A percentile compares a stretch with the other conserved stretches of the same genome.
Conservation (phyloP, 257 asterid genomes). For the Jacaranda mimosifolia region DNA sequence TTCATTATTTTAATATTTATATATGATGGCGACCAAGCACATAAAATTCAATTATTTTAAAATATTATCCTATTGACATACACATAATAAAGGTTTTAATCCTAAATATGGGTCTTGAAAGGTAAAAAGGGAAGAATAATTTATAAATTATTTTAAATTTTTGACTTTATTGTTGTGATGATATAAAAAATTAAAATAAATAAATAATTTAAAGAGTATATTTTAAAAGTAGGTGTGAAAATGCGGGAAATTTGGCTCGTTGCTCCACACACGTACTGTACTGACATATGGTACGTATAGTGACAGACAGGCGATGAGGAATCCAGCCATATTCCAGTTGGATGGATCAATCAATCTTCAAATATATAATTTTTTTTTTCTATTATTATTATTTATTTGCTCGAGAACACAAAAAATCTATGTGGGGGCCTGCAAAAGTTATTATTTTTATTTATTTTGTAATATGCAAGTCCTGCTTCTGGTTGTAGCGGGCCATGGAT, state of each 20-base stretch:
- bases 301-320: neutral
- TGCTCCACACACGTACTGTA: neutral
- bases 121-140: too few relatives aligned
- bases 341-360: conserved; percentile 19
- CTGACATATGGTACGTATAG: neutral
- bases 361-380: neutral
- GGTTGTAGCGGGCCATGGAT: neutral
- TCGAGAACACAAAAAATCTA: neutral
- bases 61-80: too few relatives aligned
- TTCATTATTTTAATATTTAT: too few relatives aligned
- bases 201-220: neutral
- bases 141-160: too few relatives aligned
- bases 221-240: neutral
- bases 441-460: too few relatives aligned
- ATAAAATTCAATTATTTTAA: too few relatives aligned
- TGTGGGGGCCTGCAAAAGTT: neutral
- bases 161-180: too few relatives aligned
- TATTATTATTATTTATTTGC: neutral
- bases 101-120: too few relatives aligned
- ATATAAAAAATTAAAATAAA: neutral
- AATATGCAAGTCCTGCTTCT: neutral
- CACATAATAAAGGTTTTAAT: too few relatives aligned
- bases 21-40: too few relatives aligned
- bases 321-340: conserved; percentile 58
- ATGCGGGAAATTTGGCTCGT: neutral